Evolutionary conservation across 331 rosid genomes (phyloP).

Genomic region (Cydonia oblonga): DNA sequence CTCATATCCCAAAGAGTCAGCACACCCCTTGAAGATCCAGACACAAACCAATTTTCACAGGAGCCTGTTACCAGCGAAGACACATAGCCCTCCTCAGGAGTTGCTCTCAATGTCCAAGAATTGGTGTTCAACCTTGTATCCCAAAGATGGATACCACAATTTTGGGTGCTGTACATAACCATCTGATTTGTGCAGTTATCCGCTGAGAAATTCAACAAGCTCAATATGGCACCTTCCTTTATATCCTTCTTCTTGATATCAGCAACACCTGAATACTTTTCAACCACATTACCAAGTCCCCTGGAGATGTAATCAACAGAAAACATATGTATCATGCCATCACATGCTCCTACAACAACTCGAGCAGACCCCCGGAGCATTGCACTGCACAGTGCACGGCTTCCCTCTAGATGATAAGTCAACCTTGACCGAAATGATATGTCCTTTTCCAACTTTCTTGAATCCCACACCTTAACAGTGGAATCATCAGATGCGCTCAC

Average conservation of each 20-base stretch:
- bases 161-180: constrained; percentile 88
- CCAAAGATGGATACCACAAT: constrained; percentile 94
- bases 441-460: constrained; percentile 87
- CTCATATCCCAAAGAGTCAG: constrained; percentile 97
- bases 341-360: constrained; percentile 91
- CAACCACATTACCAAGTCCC: constrained; percentile 80
- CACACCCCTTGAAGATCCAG: constrained; percentile 91
- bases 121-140: constrained; percentile 71
- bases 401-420: constrained; percentile 93
- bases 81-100: constrained; percentile 84
- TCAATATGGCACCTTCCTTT: constrained; percentile 83
- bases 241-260: constrained; percentile 80
- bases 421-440: constrained; percentile 90
- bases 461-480: constrained; percentile 96
- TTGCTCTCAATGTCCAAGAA: constrained; percentile 70
- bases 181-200: constrained; percentile 44
- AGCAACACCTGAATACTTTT: constrained; percentile 88
- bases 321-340: constrained; percentile 79
- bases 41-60: constrained; percentile 90
- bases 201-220: constrained; percentile 50
- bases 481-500: constrained; percentile 94
- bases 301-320: constrained; percentile 83
- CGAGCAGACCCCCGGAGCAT: constrained; percentile 83
- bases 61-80: constrained; percentile 68
- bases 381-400: constrained; percentile 71